Conservation (phyloP, 495 filamentous ascomycete genomes). For the Daldinia grandis region DNA sequence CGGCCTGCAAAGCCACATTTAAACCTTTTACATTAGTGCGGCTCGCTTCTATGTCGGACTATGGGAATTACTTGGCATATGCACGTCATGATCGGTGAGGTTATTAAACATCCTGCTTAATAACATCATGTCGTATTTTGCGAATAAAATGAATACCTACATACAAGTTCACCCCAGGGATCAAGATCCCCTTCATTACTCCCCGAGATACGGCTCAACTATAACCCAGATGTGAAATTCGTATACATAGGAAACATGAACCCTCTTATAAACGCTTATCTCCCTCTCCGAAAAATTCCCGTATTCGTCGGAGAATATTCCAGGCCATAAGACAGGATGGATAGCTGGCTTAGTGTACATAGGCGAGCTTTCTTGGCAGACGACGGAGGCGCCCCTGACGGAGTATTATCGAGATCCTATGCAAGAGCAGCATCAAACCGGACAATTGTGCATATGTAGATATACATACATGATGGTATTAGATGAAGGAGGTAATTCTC, state of each 20-base stretch:
- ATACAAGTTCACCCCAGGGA: background rate
- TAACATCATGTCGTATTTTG: background rate
- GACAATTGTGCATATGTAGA: slow-evolving; percentile 7
- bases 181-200: slow-evolving; percentile 1
- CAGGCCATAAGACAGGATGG: slow-evolving; percentile 15
- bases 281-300: slow-evolving; percentile 4
- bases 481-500: slow-evolving; percentile 3
- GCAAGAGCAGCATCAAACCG: slow-evolving; percentile 11
- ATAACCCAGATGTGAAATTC: background rate
- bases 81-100: slow-evolving; percentile 23
- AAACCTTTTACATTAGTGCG: background rate
- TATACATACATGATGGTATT: slow-evolving; percentile 1
- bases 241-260: background rate
- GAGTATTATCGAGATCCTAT: slow-evolving; percentile 21
- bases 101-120: background rate
- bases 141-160: background rate
- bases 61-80: slow-evolving; percentile 17
- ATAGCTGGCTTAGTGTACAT: background rate
- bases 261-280: slow-evolving; percentile 4
- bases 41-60: background rate
- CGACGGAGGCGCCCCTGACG: slow-evolving; percentile 11
- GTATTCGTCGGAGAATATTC: slow-evolving; percentile 24
- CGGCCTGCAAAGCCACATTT: background rate
- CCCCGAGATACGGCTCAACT: slow-evolving; percentile 9
- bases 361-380: slow-evolving; percentile 30